Base-by-base conservation (phyloP, 306 rosid genomes). In the Trichosanthes truncata region DNA sequence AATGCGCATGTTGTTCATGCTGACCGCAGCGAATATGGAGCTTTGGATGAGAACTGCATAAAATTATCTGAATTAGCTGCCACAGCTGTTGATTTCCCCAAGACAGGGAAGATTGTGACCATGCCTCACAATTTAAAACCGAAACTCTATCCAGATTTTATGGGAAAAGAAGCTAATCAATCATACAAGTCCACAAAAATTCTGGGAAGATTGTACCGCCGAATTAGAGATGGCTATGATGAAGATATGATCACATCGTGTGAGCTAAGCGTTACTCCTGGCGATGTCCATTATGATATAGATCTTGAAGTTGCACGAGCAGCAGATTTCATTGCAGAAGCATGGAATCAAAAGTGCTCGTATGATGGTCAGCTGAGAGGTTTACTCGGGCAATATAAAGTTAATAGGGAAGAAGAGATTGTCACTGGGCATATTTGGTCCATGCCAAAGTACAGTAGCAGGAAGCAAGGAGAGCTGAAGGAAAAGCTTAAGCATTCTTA, bases 1-100 rank as follows among this genome's bases (percentile, higher is more conserved):
- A 89, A 91, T 84, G 94, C 97, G 3, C 98, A 92, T 87, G 98
- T 92, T 86, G 98, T 94, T 65, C 97, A 92, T 85, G 97, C 97
- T 78, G 98, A 94, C 86, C 48, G 25, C 63, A 92, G 97, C 66
- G 87, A 84, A 18, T 6, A 63, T 52, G 98, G 97, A 72, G 95
- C 98, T 4, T 21, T 89, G 87, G 95, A 91, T 80, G 86, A 83
- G 83, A 87, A 84, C 9, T 94, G 97, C 87, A 40, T 87, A 23
- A 52, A 7, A 73, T 83, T 94, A 82, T 97, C 98, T 9, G 91
- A 91, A 85, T 83, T 85, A 82, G 98, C 97, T 36, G 96, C 98
- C 36, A 83, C 81, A 25, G 98, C 98, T 1, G 98, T 94, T 80
- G 98, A 94, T 84, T 89, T 89, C 84, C 97, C 97, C 0, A 94